phyloP scores from a whole-genome alignment of 164 flowering plant genomes.

The Cinnamomum chago region DNA sequence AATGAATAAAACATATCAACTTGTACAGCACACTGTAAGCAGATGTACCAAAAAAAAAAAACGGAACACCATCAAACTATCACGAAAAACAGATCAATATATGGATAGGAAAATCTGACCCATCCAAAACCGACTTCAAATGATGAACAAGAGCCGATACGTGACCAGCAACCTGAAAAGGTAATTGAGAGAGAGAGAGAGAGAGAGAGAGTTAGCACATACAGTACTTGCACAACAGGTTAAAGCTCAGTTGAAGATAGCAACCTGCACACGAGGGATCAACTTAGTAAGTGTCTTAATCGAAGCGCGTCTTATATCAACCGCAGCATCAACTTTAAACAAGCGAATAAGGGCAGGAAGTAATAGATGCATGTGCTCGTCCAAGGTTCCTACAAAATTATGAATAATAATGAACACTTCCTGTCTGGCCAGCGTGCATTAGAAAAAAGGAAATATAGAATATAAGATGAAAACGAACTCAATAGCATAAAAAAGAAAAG shows the following conservation, averaged over 20 bases:
- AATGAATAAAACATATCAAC: not conserved
- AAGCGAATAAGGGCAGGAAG: constrained; percentile 92
- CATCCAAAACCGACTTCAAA: constrained; percentile 91
- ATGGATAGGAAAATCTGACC: constrained; percentile 45
- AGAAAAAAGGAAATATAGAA: not conserved
- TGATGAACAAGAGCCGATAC: constrained; percentile 92
- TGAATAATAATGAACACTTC: not conserved
- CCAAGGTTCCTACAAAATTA: constrained; percentile 68
- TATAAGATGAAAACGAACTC: not conserved
- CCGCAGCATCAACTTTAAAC: constrained; percentile 85
- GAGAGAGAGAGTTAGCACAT: not conserved
- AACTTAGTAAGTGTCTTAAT: constrained; percentile 82
- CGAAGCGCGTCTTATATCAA: constrained; percentile 79
- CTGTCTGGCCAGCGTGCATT: not conserved
- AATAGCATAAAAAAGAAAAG: not conserved
- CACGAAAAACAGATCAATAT: not conserved
- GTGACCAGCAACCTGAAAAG: constrained; percentile 82
- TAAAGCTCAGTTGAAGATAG: not conserved
- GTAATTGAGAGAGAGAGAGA: not conserved
- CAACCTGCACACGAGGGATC: constrained; percentile 94
- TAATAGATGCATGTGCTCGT: constrained; percentile 97
- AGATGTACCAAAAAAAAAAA: not conserved
- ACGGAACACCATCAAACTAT: not conserved
- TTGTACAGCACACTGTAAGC: not conserved
- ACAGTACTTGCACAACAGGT: not conserved